Percentiles rank a stretch among this genome's conserved stretches.
Evolutionary conservation across 2,329 filamentous ascomycete genomes (phyloP).

Genomic region (Ascocoryne sarcoides): DNA sequence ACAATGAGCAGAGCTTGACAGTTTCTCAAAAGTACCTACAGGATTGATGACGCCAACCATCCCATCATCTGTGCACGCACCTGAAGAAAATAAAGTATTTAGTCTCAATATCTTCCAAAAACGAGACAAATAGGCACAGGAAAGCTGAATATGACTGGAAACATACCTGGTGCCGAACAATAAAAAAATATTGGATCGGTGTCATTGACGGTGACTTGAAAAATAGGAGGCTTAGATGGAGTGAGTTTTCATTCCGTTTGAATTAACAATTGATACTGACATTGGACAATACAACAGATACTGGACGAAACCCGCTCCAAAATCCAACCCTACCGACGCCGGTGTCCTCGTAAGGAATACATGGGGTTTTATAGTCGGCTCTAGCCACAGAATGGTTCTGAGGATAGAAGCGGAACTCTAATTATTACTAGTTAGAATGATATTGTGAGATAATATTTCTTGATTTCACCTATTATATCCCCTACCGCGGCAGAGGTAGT

Average conservation of each 20-base stretch:
- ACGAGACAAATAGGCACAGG: no score
- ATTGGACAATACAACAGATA: constrained; percentile 34
- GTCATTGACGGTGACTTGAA: constrained; percentile 44
- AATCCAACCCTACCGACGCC: constrained; percentile 41
- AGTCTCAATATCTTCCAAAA: no score
- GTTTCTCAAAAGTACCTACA: constrained; percentile 29
- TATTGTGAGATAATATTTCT: background rate
- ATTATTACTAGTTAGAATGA: constrained; percentile 1
- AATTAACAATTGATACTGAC: constrained; percentile 27
- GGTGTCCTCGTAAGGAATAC: constrained; percentile 51
- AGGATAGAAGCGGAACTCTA: constrained; percentile 52
- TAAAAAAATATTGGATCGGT: constrained; percentile 61
- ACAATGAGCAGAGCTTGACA: background rate
- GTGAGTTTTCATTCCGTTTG: background rate
- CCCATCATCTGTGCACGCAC: constrained; percentile 51
- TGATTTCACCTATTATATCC: background rate
- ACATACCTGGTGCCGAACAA: no score
- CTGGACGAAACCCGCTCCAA: constrained; percentile 40
- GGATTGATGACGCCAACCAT: constrained; percentile 79
- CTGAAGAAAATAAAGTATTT: no score
- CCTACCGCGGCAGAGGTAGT: background rate
- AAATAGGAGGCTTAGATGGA: constrained; percentile 30
- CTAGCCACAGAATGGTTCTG: constrained; percentile 54
- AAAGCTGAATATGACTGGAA: no score
- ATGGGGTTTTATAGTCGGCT: constrained; percentile 47